A percentile compares a stretch with the other conserved stretches of the same genome.
Evolutionary conservation across 2,329 filamentous ascomycete genomes (phyloP).

Genomic region (Neofusicoccum kwambonambiense): DNA sequence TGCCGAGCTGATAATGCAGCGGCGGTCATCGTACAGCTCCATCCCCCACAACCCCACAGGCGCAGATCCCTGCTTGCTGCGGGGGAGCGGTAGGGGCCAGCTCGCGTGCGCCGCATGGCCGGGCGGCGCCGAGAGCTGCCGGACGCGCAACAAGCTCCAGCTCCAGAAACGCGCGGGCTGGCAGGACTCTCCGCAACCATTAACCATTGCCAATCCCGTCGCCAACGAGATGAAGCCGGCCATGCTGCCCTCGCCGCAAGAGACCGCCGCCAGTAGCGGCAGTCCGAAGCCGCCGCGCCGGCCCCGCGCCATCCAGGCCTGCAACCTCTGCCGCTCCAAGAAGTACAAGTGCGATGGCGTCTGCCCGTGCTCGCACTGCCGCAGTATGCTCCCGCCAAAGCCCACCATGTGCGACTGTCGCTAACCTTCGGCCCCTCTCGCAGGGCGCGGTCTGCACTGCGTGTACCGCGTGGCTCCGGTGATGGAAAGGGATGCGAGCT

Average conservation of each 20-base stretch:
- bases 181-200: background rate
- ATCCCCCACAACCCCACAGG: background rate
- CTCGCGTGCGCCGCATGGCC: background rate
- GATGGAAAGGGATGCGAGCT: conserved; percentile 4
- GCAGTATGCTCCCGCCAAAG: conserved; percentile 32
- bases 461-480: conserved; percentile 18
- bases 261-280: conserved; percentile 14
- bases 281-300: conserved; percentile 21
- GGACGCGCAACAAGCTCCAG: background rate
- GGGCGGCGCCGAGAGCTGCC: background rate
- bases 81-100: background rate
- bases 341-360: conserved; percentile 52
- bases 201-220: background rate
- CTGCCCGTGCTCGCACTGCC: conserved; percentile 46
- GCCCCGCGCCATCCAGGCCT: conserved; percentile 48
- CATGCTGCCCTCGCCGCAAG: conserved; percentile 17
- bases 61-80: conserved; percentile 4
- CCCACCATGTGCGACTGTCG: background rate
- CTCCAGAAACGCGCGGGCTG: background rate
- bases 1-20: background rate
- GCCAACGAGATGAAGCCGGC: background rate
- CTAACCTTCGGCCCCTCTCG: background rate
- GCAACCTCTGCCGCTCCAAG: conserved; percentile 47
- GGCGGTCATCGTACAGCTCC: background rate
- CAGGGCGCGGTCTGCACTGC: conserved; percentile 21